Evolutionary conservation across 2,329 filamentous ascomycete genomes (phyloP).

Genomic region (Nothophaeocryptopus gaeumannii): DNA sequence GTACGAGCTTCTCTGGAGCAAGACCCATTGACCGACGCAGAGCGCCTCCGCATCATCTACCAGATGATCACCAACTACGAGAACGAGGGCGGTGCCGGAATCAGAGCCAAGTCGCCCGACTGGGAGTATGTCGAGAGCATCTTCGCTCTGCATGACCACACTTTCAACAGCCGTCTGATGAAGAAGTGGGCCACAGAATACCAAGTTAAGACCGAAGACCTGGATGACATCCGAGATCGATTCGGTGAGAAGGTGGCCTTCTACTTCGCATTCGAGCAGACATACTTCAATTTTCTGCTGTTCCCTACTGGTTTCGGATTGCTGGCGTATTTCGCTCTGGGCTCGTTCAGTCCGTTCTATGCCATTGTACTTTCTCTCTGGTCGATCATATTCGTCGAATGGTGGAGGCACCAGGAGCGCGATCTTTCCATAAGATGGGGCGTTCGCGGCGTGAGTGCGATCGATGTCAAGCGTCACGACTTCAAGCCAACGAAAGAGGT

Average conservation of each 20-base stretch:
- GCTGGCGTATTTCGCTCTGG: slow-evolving; percentile 75
- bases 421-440: slow-evolving; percentile 87
- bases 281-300: slow-evolving; percentile 82
- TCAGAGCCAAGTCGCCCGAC: slow-evolving; percentile 50
- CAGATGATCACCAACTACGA: slow-evolving; percentile 60
- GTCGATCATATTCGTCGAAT: slow-evolving; percentile 87
- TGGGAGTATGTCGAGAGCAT: slow-evolving; percentile 51
- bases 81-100: slow-evolving; percentile 49
- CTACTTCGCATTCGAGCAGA: slow-evolving; percentile 92
- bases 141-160: slow-evolving; percentile 51
- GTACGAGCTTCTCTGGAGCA: slow-evolving; percentile 64
- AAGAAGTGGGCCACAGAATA: slow-evolving; percentile 51
- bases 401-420: slow-evolving; percentile 90
- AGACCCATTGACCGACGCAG: slow-evolving; percentile 81
- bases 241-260: slow-evolving; percentile 69
- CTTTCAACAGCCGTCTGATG: slow-evolving; percentile 54
- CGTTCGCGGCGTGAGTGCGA: slow-evolving; percentile 76
- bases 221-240: slow-evolving; percentile 52
- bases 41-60: slow-evolving; percentile 83
- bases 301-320: slow-evolving; percentile 78
- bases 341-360: slow-evolving; percentile 79
- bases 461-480: slow-evolving; percentile 73
- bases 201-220: slow-evolving; percentile 46
- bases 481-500: slow-evolving; percentile 77
- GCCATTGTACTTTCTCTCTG: slow-evolving; percentile 77